Conservation (phyloP, 2,329 filamentous ascomycete species). For the Aspergillus clavatus region DNA sequence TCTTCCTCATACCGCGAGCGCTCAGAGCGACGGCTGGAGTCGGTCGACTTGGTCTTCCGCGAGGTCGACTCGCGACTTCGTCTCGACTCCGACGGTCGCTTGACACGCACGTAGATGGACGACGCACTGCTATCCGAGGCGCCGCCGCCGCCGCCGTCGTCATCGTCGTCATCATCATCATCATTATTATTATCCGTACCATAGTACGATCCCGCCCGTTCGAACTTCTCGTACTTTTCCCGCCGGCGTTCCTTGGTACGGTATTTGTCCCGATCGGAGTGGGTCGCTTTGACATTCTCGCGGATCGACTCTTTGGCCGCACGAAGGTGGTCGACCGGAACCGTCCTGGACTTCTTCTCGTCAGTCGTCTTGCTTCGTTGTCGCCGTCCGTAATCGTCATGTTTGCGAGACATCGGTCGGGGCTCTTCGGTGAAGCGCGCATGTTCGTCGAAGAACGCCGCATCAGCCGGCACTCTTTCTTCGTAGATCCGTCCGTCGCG, state of each 20-base stretch:
- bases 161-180: too few relatives aligned
- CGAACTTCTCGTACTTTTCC: constrained; percentile 39
- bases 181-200: too few relatives aligned
- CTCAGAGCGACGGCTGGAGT: constrained; percentile 19
- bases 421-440: constrained; percentile 34
- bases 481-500: constrained; percentile 43
- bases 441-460: constrained; percentile 36
- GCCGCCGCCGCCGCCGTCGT: constrained; percentile 30
- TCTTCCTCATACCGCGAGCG: constrained; percentile 23
- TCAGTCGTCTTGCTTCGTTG: constrained; percentile 29
- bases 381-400: constrained; percentile 34
- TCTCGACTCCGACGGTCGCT: constrained; percentile 18
- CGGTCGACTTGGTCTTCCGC: constrained; percentile 18
- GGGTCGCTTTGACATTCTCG: constrained; percentile 27
- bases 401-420: constrained; percentile 36
- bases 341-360: constrained; percentile 34
- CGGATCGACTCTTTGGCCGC: constrained; percentile 31
- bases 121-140: constrained; percentile 31
- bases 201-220: constrained; percentile 25
- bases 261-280: constrained; percentile 34
- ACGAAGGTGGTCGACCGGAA: constrained; percentile 22
- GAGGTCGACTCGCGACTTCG: constrained; percentile 21
- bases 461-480: constrained; percentile 37
- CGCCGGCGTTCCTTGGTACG: constrained; percentile 42
- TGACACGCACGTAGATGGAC: constrained; percentile 17